Conservation (phyloP, 352 stramenopile species). For the Discostella stelligera region DNA sequence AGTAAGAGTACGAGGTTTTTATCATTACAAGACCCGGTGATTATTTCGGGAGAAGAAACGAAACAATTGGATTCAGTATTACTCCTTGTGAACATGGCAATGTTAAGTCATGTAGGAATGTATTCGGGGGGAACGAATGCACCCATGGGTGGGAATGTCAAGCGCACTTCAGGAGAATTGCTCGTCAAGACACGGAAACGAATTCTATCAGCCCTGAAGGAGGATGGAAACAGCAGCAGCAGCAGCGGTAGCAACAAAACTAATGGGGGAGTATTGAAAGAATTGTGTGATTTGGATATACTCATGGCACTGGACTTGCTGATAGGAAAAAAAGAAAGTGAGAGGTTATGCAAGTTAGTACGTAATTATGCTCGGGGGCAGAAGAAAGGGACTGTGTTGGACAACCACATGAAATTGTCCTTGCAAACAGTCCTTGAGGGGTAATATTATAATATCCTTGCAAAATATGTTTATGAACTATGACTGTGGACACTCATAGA, state of each 20-base stretch:
- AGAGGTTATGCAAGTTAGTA: slow-evolving; percentile 63
- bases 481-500: too few relatives aligned
- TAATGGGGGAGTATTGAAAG: slow-evolving; percentile 28
- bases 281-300: slow-evolving; percentile 71
- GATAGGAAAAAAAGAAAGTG: slow-evolving; percentile 52
- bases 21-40: slow-evolving; percentile 51
- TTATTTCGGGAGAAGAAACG: slow-evolving; percentile 70
- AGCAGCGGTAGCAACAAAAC: too few relatives aligned
- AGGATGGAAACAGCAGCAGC: slow-evolving; percentile 24
- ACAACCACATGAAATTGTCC: slow-evolving; percentile 47
- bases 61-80: slow-evolving; percentile 74
- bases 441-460: slow-evolving; percentile 3
- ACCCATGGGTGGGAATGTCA: slow-evolving; percentile 43
- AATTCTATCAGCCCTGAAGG: slow-evolving; percentile 56
- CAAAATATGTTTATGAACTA: too few relatives aligned
- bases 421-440: slow-evolving; percentile 47
- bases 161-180: slow-evolving; percentile 60
- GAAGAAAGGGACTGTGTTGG: slow-evolving; percentile 55
- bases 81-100: slow-evolving; percentile 77
- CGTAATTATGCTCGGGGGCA: slow-evolving; percentile 70
- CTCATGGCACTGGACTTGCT: slow-evolving; percentile 60
- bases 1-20: slow-evolving; percentile 38
- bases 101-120: slow-evolving; percentile 66
- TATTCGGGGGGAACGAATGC: slow-evolving; percentile 40
- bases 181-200: slow-evolving; percentile 68